A percentile compares a stretch with the other conserved stretches of the same genome.
phyloP scores from a whole-genome alignment of 192 early-diverging fungal genomes.

The Backusella tuberculispora region DNA sequence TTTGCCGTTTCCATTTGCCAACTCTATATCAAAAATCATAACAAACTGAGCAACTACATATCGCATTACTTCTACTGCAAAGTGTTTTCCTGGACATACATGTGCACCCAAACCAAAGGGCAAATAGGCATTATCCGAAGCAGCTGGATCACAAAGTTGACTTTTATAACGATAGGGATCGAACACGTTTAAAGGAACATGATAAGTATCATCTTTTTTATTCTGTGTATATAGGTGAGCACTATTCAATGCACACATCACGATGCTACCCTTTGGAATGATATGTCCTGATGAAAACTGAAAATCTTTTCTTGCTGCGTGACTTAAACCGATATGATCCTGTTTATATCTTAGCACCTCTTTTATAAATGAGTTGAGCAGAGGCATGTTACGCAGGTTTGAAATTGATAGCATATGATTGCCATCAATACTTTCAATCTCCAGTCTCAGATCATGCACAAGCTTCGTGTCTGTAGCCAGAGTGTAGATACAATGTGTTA shows the following conservation, averaged over 20 bases:
- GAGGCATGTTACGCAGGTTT: not conserved
- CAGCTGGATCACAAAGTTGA: not conserved
- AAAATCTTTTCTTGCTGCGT: not conserved
- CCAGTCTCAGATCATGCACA: not conserved
- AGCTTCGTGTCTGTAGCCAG: not conserved
- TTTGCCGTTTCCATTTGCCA: not conserved
- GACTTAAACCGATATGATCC: not conserved
- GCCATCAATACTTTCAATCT: not conserved
- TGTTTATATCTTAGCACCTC: not conserved
- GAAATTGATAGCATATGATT: not conserved
- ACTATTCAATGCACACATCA: not conserved
- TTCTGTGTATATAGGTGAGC: not conserved
- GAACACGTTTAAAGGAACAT: not conserved
- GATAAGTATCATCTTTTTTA: not conserved
- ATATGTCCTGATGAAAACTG: not conserved
- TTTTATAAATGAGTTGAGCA: conserved; percentile 3
- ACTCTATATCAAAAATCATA: not conserved
- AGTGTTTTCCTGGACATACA: not conserved
- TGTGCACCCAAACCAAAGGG: not conserved
- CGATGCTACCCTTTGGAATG: not conserved
- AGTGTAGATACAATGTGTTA: not conserved
- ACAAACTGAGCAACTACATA: not conserved
- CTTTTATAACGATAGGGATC: not conserved
- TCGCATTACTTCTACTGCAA: not conserved
- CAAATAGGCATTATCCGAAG: not conserved